Evolutionary conservation across 2,329 filamentous ascomycete genomes (phyloP), one percentile per base, ranked within the genome.

Genomic region (Huntiella decipiens): DNA sequence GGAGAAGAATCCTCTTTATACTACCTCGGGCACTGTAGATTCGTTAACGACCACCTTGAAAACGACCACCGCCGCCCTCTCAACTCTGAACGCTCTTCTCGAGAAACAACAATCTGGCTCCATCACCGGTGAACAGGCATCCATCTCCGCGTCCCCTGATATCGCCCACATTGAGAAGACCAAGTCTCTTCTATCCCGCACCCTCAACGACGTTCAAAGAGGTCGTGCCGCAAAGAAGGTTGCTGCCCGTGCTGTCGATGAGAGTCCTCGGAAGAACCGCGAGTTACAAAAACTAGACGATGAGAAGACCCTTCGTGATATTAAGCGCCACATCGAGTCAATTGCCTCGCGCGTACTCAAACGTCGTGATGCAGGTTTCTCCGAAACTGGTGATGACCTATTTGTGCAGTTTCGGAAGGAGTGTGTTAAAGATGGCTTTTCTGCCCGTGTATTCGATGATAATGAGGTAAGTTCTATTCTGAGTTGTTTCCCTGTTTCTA

Each of bases 381-480:
- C 55, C 13, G 63, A 66, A 12, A 63, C 66, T 44, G 66, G 71
- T 16, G 68, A 73, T 38, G 64, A 66, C 19, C 57, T 74, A 28
- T 78, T 74, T 74, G 66, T 66, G 48, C 63, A 70, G 48, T 77
- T 79, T 55, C 66, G 68, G 50, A 56, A 63, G n/a, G 72, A 76
- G 52, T 62, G 79, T 17, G 65, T 73, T 41, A 63, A 61, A 35
- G 73, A 74, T 49, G 74, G 74, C 6, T 74, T 78, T 53, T 69
- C 72, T 2, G 62, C 61, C 38, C 65, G 72, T 22, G 22, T 16
- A 40, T 41, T 41, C 32, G 39, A 64, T 34, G 65, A 70, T 50
- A 68, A 79, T 60, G 72, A 75, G 65, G 74, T 77, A 59, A 42
- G 63, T 54, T 42, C 28, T 22, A 28, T 28, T 28, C 8, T 28